Evolutionary conservation across 2,329 filamentous ascomycete species (phyloP), one percentile per base, ranked within the genome.

Genomic region (Sphaceloma murrayae): DNA sequence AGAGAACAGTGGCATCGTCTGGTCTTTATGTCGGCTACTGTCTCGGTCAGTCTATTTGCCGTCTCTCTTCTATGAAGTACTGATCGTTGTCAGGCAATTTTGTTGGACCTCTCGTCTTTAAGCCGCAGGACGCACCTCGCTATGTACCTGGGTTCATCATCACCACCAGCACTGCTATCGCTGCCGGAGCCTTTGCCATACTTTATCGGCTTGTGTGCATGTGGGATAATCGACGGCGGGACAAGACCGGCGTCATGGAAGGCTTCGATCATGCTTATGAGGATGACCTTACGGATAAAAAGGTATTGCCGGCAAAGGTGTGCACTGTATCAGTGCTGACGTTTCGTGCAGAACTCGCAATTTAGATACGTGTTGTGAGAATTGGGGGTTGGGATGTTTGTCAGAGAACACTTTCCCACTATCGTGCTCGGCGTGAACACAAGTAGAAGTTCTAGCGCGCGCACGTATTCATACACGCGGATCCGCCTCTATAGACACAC

Each of bases 1-100:
- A 74, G 54, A 58, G 68, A 1, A 65, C 66, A 1, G 57, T 73
- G 1, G 65, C 65, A 1, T 68, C 67, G 1, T 69, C 68, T 2
- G 69, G 69, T 0, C 58, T 72, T 4, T 73, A 69, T 40, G 64
- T 73, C 14, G 70, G 69, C 1, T 73, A 73, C 50, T 73, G 70
- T 50, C 56, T 72, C 6, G 68, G 66, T 66, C 48, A 46, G 48
- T 13, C n/a, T 8, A 16, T 21, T 33, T 9, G 19, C 22, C 2
- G 8, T 40, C 18, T 31, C 21, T 7, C 16, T 14, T 5, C 2
- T 43, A 18, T 18, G 6, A 21, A 10, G 21, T 21, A 14, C 17
- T 51, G 22, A 46, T 50, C 18, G 19, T 9, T 3, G 10, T 11
- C 24, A 61, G 58, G 58, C 8, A 69, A 68, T 50, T 66, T 70